Evolutionary conservation across 164 flowering plant genomes (phyloP), one percentile per base, ranked within the genome.

Genomic region (Chimonanthus salicifolius): DNA sequence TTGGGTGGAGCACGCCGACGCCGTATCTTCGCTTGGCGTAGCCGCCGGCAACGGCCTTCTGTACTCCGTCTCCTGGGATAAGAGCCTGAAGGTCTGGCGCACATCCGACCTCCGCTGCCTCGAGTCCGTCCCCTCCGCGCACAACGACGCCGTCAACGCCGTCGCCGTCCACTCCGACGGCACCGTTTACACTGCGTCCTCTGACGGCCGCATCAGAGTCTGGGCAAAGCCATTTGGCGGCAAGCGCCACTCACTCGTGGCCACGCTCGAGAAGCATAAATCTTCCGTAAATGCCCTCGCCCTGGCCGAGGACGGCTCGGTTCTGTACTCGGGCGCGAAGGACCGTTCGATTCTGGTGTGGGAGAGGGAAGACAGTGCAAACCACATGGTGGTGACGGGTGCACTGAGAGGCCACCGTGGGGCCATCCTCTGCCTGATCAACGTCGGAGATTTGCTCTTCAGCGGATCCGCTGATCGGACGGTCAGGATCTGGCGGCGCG

Each of bases 391-490:
- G 47, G 91, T 89, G 8, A 83, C 83, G 2, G 97, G 96, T 11
- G 94, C 92, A 7, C 66, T 92, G 79, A 84, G 93, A 62, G 97
- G 98, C 2, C 98, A 94, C 73, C 67, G 45, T 2, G 83, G 82
- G 67, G 94, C 97, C 6, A 88, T 92, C 44, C 76, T 94, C 10
- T 86, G 92, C 71, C 77, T 94, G 81, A 74, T 82, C 63, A 82
- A 77, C 83, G 88, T 85, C 11, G 68, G 73, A 3, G 90, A 82
- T 81, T 20, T 88, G 71, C 74, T 92, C 75, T 62, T 94, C 46
- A 94, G 98, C 68, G 98, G 98, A 47, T 94, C 98, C 0, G 89
- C 90, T 2, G 98, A 94, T 85, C 83, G 87, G 78, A 92, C 94
- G 83, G 89, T 94, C 44, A 92, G 98, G 84, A 76, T 94, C 11